These are phyloP conservation scores for Miscanthus lutarioriparius DNA, from an alignment of 176 grass and related monocot genomes.

Conservation along the genomic window DNA sequence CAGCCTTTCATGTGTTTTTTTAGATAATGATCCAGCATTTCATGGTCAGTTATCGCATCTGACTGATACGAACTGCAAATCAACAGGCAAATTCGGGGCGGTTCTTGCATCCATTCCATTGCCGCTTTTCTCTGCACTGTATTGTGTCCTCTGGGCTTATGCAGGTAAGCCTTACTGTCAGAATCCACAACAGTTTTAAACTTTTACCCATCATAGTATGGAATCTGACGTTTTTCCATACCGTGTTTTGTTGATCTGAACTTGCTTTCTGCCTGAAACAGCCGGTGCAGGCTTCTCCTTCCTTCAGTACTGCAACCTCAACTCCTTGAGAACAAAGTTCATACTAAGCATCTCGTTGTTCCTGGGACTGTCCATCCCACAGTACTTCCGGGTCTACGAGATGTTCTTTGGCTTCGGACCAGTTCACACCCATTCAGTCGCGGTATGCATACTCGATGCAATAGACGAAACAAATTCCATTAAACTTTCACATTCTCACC, in stretches of 20 bases:
- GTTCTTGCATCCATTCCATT: slow-evolving; percentile 87
- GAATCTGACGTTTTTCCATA: not conserved
- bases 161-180: slow-evolving; percentile 46
- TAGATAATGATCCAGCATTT: slow-evolving; percentile 3
- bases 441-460: slow-evolving; percentile 39
- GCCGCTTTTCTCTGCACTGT: slow-evolving; percentile 77
- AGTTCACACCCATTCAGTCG: slow-evolving; percentile 57
- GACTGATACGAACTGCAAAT: slow-evolving; percentile 13
- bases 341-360: slow-evolving; percentile 77
- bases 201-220: not conserved
- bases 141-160: slow-evolving; percentile 92
- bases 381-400: slow-evolving; percentile 74
- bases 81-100: slow-evolving; percentile 92
- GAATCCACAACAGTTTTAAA: not conserved
- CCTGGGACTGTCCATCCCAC: slow-evolving; percentile 85
- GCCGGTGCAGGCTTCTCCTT: slow-evolving; percentile 77
- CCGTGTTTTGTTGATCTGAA: not conserved
- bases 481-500: slow-evolving; percentile 18
- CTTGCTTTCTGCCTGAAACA: slow-evolving; percentile 39
- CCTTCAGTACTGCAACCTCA: slow-evolving; percentile 96
- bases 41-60: not conserved
- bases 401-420: slow-evolving; percentile 72
- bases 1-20: not conserved
- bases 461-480: not conserved
- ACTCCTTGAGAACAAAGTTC: slow-evolving; percentile 84